A percentile compares a stretch with the other conserved stretches of the same genome.
phyloP scores from a whole-genome alignment of 305 asterid genomes.

The Salvia sclarea region DNA sequence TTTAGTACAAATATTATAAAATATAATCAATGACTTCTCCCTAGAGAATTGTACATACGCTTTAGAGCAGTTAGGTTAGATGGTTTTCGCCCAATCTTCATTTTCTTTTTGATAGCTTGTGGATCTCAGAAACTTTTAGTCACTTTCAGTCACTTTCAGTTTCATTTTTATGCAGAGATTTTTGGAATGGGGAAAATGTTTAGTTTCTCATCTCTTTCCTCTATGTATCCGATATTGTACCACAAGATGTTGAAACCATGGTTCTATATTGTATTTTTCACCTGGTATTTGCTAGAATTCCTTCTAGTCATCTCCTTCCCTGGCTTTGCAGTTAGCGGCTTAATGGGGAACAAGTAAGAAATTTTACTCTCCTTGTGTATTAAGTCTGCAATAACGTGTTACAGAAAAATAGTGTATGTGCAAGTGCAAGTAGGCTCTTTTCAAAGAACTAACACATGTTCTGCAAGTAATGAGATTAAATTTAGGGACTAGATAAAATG shows the following conservation, averaged over 20 bases:
- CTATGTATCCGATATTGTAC: neutral
- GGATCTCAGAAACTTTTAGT: neutral
- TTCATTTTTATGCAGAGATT: neutral
- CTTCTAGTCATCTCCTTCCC: neutral
- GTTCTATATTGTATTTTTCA: conserved; percentile 14
- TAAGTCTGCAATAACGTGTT: neutral
- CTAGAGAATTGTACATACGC: neutral
- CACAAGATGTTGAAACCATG: conserved; percentile 11
- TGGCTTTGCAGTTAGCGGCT: conserved; percentile 8
- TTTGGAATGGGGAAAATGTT: conserved; percentile 13
- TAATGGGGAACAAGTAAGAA: neutral
- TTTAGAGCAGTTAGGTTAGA: neutral
- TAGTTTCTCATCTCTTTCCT: neutral
- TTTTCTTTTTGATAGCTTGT: conserved; percentile 19
- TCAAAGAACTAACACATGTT: neutral
- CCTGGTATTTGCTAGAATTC: conserved; percentile 12
- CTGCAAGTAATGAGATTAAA: conserved; percentile 1
- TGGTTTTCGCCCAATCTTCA: neutral
- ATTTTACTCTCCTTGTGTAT: conserved; percentile 18
- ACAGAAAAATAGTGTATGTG: neutral
- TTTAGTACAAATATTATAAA: neutral
- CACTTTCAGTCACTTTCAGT: neutral
- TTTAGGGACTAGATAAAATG: conserved; percentile 21
- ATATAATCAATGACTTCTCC: neutral
- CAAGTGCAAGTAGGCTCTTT: neutral